Percentiles rank a stretch among this genome's conserved stretches.
phyloP scores from a whole-genome alignment of 805 yeast genomes.

The Monosporozyma aerobia region DNA sequence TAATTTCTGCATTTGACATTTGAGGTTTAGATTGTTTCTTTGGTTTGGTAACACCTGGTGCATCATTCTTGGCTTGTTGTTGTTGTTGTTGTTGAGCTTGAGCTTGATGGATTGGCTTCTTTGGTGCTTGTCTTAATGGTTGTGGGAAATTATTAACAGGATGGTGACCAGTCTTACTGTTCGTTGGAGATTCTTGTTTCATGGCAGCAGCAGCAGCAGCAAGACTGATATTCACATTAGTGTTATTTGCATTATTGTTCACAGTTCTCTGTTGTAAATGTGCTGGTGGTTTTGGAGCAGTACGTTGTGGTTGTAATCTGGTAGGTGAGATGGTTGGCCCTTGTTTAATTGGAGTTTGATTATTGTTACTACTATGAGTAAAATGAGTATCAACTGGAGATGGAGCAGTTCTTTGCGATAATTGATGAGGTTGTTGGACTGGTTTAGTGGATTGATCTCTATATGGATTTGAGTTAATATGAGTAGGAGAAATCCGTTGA shows the following conservation, averaged over 20 bases:
- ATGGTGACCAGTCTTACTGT: slow-evolving; percentile 13
- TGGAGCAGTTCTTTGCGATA: background rate
- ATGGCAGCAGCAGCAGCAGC: slow-evolving; percentile 33
- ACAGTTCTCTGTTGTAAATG: background rate
- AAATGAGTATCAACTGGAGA: slow-evolving; percentile 5
- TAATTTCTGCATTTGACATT: slow-evolving; percentile 79
- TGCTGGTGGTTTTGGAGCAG: slow-evolving; percentile 18
- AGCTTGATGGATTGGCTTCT: slow-evolving; percentile 16
- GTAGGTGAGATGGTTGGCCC: slow-evolving; percentile 6
- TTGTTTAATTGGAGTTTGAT: background rate
- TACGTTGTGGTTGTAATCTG: slow-evolving; percentile 19
- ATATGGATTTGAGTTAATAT: background rate
- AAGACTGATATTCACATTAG: slow-evolving; percentile 18
- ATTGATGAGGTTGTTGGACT: slow-evolving; percentile 5
- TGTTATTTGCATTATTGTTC: background rate
- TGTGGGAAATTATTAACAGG: slow-evolving; percentile 5
- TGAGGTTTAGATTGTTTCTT: slow-evolving; percentile 47
- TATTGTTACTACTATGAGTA: slow-evolving; percentile 20
- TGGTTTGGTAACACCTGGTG: slow-evolving; percentile 25
- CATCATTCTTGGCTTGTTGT: slow-evolving; percentile 17
- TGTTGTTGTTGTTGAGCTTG: background rate
- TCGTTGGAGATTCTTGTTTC: slow-evolving; percentile 10
- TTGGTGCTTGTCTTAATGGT: slow-evolving; percentile 26
- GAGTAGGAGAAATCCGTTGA: slow-evolving; percentile 1
- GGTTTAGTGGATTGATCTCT: background rate